phyloP scores from a whole-genome alignment of 2,329 filamentous ascomycete species.

The Exophiala aquamarina region DNA sequence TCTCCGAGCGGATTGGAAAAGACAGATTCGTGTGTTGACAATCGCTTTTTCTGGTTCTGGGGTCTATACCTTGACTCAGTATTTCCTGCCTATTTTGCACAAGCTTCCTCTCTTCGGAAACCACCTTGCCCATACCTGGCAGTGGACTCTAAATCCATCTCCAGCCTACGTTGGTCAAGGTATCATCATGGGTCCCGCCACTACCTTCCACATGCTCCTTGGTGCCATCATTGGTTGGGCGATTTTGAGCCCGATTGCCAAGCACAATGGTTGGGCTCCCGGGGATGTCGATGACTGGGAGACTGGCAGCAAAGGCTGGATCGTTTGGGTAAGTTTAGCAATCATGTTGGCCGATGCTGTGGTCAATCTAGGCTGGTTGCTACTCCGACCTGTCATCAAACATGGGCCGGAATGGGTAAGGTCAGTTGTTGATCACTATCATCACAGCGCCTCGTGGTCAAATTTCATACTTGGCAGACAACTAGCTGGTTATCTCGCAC shows the following conservation, averaged over 20 bases:
- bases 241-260: slow-evolving; percentile 83
- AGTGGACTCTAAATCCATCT: slow-evolving; percentile 95
- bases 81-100: slow-evolving; percentile 83
- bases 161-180: slow-evolving; percentile 97
- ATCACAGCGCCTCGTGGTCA: slow-evolving; percentile 18
- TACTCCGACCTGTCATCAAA: slow-evolving; percentile 61
- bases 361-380: slow-evolving; percentile 79
- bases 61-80: slow-evolving; percentile 72
- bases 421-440: slow-evolving; percentile 15
- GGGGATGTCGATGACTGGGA: slow-evolving; percentile 88
- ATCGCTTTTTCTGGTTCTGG: slow-evolving; percentile 62
- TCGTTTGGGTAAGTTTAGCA: slow-evolving; percentile 91
- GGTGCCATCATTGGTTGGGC: slow-evolving; percentile 90
- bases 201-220: slow-evolving; percentile 91
- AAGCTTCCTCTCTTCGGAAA: slow-evolving; percentile 84
- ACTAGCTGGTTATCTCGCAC: slow-evolving; percentile 15
- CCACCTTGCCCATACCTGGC: slow-evolving; percentile 73
- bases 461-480: slow-evolving; percentile 21
- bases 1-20: slow-evolving; percentile 57
- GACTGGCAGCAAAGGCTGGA: slow-evolving; percentile 93
- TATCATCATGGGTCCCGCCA: slow-evolving; percentile 96
- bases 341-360: slow-evolving; percentile 97
- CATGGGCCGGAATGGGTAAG: slow-evolving; percentile 41
- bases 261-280: slow-evolving; percentile 82
- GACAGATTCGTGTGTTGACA: slow-evolving; percentile 60